Percentiles rank a stretch among this genome's conserved stretches.
Evolutionary conservation across 1,139 yeast species (phyloP).

Genomic region (Suhomyces panamericanus): DNA sequence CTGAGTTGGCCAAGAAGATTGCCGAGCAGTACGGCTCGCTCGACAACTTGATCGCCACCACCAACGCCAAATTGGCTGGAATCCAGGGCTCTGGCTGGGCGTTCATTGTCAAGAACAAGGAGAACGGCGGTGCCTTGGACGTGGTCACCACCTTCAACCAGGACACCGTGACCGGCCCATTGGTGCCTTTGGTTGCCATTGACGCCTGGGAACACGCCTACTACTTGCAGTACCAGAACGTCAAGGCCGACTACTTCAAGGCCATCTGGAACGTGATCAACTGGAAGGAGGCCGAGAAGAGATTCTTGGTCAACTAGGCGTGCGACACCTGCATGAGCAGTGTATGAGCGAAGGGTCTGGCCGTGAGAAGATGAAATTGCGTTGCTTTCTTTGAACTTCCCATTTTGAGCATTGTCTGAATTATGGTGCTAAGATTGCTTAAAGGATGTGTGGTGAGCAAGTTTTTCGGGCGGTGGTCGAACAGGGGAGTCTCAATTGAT

Average conservation of each 20-base stretch:
- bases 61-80: constrained; percentile 83
- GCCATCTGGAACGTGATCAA: constrained; percentile 96
- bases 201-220: constrained; percentile 99
- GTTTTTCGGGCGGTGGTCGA: too few species aligned
- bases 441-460: too few species aligned
- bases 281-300: constrained; percentile 91
- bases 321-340: background rate
- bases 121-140: constrained; percentile 72
- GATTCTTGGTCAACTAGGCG: constrained; percentile 35
- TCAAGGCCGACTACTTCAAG: constrained; percentile 91
- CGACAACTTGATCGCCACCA: constrained; percentile 65
- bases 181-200: constrained; percentile 83
- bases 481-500: too few species aligned
- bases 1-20: constrained; percentile 64
- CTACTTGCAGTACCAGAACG: constrained; percentile 93
- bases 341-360: too few species aligned
- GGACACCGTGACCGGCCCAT: constrained; percentile 77
- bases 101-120: constrained; percentile 84
- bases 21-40: constrained; percentile 70
- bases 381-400: too few species aligned
- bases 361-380: too few species aligned
- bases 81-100: constrained; percentile 99
- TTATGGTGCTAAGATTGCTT: too few species aligned
- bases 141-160: constrained; percentile 88
- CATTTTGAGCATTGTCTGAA: too few species aligned